Evolutionary conservation across 139 green algal genomes (phyloP).

Genomic region (Desmodesmus armatus): DNA sequence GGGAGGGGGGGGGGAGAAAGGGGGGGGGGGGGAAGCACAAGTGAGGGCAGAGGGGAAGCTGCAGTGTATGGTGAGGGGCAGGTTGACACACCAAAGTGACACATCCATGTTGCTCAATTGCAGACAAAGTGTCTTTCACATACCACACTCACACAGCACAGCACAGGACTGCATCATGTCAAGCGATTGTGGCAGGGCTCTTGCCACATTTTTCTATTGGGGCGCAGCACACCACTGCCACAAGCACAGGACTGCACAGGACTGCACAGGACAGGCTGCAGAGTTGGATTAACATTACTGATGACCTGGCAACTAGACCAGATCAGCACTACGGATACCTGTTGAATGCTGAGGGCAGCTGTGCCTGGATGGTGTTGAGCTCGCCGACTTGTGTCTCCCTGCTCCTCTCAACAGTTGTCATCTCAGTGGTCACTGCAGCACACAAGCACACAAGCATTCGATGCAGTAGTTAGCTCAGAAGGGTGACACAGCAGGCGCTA

Average conservation of each 20-base stretch:
- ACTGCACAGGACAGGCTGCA: not conserved
- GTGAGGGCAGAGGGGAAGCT: not conserved
- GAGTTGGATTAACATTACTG: not conserved
- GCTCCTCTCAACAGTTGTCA: too few species aligned
- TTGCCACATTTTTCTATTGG: not conserved
- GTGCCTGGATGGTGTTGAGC: too few species aligned
- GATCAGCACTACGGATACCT: too few species aligned
- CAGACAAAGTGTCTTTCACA: not conserved
- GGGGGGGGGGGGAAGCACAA: not conserved
- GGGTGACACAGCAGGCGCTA: not conserved
- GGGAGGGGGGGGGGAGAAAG: not conserved
- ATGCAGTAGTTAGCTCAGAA: not conserved
- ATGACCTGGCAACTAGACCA: too few species aligned
- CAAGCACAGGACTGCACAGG: not conserved
- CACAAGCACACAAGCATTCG: too few species aligned
- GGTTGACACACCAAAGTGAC: not conserved
- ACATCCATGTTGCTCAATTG: not conserved
- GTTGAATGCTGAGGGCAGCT: too few species aligned
- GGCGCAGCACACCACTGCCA: not conserved
- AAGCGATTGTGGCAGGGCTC: not conserved
- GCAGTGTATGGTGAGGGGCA: not conserved
- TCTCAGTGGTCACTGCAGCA: not conserved
- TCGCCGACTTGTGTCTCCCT: too few species aligned
- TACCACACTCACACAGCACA: not conserved
- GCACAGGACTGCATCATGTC: not conserved